Conservation (phyloP, 768 basidiomycete genomes). For the Amanita rimosa region DNA sequence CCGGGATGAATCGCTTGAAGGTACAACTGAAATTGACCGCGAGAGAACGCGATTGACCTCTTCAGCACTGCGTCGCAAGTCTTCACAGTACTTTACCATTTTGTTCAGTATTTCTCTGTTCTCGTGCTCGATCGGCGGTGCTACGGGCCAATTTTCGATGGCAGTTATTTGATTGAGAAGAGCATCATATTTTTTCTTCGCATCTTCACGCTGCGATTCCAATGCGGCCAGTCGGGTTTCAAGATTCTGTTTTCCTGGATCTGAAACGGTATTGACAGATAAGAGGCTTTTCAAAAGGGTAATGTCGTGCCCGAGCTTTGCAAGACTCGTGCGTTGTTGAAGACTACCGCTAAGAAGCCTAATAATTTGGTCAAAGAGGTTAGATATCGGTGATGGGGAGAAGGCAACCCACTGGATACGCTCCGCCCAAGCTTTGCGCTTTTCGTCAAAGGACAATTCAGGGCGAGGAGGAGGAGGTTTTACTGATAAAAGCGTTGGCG, state of each 20-base stretch:
- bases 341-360: slow-evolving; percentile 9
- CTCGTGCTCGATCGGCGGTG: slow-evolving; percentile 11
- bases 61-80: slow-evolving; percentile 13
- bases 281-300: slow-evolving; percentile 9
- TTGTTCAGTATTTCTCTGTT: slow-evolving; percentile 12
- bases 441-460: slow-evolving; percentile 10
- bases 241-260: slow-evolving; percentile 10
- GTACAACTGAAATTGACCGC: background rate
- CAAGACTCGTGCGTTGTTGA: slow-evolving; percentile 7
- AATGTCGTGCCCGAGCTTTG: slow-evolving; percentile 12
- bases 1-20: slow-evolving; percentile 9
- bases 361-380: background rate
- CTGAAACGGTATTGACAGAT: slow-evolving; percentile 6
- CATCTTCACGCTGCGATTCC: slow-evolving; percentile 12
- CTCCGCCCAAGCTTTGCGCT: slow-evolving; percentile 13
- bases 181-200: slow-evolving; percentile 10
- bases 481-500: slow-evolving; percentile 8
- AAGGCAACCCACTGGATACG: slow-evolving; percentile 13
- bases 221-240: slow-evolving; percentile 11
- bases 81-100: slow-evolving; percentile 11
- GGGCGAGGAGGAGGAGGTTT: slow-evolving; percentile 5
- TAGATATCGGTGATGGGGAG: background rate
- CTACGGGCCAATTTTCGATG: slow-evolving; percentile 19
- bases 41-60: slow-evolving; percentile 13
- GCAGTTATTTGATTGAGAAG: slow-evolving; percentile 12